Conservation (phyloP, 2,329 filamentous ascomycete species). For the Myriangium duriaei region DNA sequence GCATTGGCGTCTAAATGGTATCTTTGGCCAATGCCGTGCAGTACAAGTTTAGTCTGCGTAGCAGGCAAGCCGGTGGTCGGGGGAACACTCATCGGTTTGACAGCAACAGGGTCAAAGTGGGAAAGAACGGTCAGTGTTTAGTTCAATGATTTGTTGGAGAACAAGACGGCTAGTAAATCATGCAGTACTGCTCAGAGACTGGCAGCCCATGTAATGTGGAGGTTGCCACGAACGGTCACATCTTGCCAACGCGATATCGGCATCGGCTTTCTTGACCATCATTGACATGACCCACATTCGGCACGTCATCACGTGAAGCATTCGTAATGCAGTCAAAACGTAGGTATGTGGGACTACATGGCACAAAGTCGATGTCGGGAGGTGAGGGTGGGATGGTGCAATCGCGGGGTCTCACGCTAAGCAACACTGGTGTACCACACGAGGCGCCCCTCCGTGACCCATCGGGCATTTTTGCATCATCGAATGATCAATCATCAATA, state of each 20-base stretch:
- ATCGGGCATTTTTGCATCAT: too few relatives aligned
- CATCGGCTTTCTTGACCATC: neutral
- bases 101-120: neutral
- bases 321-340: neutral
- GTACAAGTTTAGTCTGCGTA: slow-evolving; percentile 3
- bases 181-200: too few relatives aligned
- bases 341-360: neutral
- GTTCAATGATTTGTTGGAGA: too few relatives aligned
- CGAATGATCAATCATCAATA: too few relatives aligned
- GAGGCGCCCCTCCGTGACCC: too few relatives aligned
- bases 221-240: neutral
- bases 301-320: neutral
- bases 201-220: neutral
- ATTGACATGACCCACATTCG: too few relatives aligned
- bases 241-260: neutral
- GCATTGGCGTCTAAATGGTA: neutral
- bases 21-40: slow-evolving; percentile 5
- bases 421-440: too few relatives aligned
- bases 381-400: neutral
- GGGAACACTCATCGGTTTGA: neutral
- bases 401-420: neutral
- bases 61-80: neutral
- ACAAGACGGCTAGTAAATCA: neutral
- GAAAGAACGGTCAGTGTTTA: neutral
- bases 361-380: neutral